These are phyloP conservation scores for Phytopythium oedochilum DNA, from an alignment of 352 stramenopile genomes.

Conservation along the genomic window DNA sequence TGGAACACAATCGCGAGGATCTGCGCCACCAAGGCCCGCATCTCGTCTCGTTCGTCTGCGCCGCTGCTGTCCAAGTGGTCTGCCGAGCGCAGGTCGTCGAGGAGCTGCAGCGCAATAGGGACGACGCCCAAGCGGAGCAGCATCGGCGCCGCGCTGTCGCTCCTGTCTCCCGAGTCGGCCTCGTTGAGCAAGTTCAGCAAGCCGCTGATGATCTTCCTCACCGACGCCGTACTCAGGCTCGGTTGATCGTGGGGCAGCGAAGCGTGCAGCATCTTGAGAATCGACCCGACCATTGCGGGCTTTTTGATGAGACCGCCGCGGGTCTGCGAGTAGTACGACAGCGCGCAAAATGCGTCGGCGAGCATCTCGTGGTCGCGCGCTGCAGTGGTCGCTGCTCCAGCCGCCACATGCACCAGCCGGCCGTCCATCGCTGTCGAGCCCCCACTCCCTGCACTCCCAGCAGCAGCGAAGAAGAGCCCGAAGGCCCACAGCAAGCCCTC, in stretches of 20 bases:
- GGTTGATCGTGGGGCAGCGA: conserved; percentile 6
- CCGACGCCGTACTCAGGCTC: conserved; percentile 24
- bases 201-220: conserved; percentile 28
- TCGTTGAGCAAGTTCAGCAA: conserved; percentile 53
- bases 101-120: conserved; percentile 13
- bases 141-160: conserved; percentile 4
- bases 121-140: conserved; percentile 23
- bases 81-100: not conserved
- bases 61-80: not conserved
- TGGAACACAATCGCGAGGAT: conserved; percentile 26
- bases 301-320: conserved; percentile 51
- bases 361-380: conserved; percentile 54
- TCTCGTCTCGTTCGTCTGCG: not conserved
- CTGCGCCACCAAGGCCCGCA: conserved; percentile 14
- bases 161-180: conserved; percentile 10
- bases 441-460: conserved; percentile 21
- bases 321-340: conserved; percentile 46
- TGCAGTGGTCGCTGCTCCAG: not conserved
- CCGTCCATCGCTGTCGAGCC: not conserved
- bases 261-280: conserved; percentile 34
- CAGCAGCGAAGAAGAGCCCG: conserved; percentile 46
- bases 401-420: not conserved
- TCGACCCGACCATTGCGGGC: conserved; percentile 22
- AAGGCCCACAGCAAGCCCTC: conserved; percentile 73
- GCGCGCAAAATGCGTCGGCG: conserved; percentile 56